Base-by-base conservation (phyloP, 768 basidiomycete species). In the Pleurotus djamor region DNA sequence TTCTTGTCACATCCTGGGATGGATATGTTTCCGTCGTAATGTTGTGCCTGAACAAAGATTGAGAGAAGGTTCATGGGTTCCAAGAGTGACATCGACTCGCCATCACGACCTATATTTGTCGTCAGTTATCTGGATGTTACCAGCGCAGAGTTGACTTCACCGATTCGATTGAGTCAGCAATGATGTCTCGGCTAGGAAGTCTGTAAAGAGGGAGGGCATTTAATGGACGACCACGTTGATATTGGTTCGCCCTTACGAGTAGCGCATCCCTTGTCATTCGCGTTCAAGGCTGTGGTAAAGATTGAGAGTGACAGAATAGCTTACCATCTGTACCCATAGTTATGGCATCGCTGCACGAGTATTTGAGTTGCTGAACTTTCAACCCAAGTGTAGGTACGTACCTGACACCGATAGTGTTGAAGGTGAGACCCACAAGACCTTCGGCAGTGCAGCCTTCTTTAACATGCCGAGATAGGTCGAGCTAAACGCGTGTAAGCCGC, bases 1-100 rank as follows among this genome's bases (percentile, higher is more conserved):
- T 94, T 94, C 76, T 94, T 94, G 73, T 94, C 92, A 64, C 92
- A 94, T 58, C 92, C 92, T 14, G 93, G 93, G 56, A 94, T 81
- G 4, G 89, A 85, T 64, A 94, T 92, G 66, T 93, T 92, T 10
- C 84, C 92, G 61, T 95, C 93, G 65, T 94, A 94, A 66, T 92
- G 86, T 76, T 94, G 92, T 17, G 91, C 91, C 91, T 90, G 58
- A 44, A 10, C 54, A 5, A 37, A 55, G 2, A 1, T 28, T 37
- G 3, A 41, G 38, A 9, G 38, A 41, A 4, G 4, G 38, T 9
- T 41, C 48, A 51, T 43, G 60, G 58, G 37, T 55, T 36, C 45
- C 5, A 50, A 34, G 4, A 4, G 33, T 34, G 28, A 3, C 16
- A 49, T 0, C 49, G 35, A 32, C 72, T 59, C 63, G 86, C 86